Base-by-base conservation (phyloP, 306 rosid species). In the Delonix regia region DNA sequence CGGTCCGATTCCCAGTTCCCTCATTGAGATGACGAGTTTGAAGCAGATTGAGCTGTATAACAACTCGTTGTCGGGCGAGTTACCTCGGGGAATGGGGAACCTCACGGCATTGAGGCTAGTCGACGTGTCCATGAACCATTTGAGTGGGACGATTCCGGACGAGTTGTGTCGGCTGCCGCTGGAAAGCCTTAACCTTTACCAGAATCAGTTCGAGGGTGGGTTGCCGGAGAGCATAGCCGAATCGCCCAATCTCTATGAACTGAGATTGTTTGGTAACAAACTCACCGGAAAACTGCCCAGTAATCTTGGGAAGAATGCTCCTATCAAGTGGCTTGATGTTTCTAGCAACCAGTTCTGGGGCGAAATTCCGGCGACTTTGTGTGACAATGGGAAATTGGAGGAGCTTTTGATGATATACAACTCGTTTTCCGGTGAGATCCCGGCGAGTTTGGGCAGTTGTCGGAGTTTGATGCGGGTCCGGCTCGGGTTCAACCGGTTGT, bases 1-100 rank as follows among this genome's bases (percentile, higher is more conserved):
- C 9, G 98, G 98, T 0, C 7, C 86, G 12, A 88, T 95, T 30
- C 98, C 98, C 69, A 66, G 68, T 33, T 84, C 91, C 11, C 55
- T 95, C 42, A 77, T 76, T 14, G 87, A 33, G 53, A 63, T 95
- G 80, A 39, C 76, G 44, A 78, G 88, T 62, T 74, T 87, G 24
- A 56, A 64, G 3, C 98, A 95, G 89, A 80, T 95, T 85, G 99
- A 95, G 86, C 56, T 95, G 39, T 95, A 91, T 74, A 89, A 88
- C 49, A 95, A 95, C 87, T 81, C 94, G 3, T 36, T 95, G 52
- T 82, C 98, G 71, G 98, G 97, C 12, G 82, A 60, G 75, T 49
- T 95, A 1, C 98, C 99, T 0, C 53, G 13, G 18, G 94, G 96
- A 80, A 79, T 91, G 88, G 83, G 85, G 33, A 92, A 90, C n/a